Base-by-base conservation (phyloP, 2,329 filamentous ascomycete genomes). In the Cordyceps tenuipes region DNA sequence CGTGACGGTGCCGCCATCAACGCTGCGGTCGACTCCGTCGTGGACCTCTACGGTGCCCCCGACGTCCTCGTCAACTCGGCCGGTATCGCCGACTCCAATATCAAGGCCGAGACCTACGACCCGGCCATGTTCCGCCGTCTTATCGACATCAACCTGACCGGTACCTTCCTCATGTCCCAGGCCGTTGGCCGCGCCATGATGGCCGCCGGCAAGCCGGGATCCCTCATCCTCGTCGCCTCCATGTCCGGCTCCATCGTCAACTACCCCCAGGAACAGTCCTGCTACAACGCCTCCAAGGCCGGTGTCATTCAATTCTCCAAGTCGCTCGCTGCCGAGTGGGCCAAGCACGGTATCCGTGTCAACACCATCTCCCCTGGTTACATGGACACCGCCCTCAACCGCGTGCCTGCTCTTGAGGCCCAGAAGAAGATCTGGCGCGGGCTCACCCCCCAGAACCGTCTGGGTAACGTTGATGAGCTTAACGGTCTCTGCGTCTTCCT, bases 201-300 rank as follows among this genome's bases (percentile, higher is more conserved):
- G 75, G 77, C 79, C n/a, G 82, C 83, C 60, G 80, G 82, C 68
- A 86, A 85, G 74, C 84, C 85, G 13, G 89, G 89, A 47, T 87
- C 82, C 68, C 88, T 92, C 69, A 80, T 92, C 68, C 83, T 91
- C 63, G 84, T 91, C 57, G 88, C 87, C 36, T 90, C 86, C 68
- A 91, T 93, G 89, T 90, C 87, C 54, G 90, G 89, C 65, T 84
- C 85, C 76, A 85, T 93, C 64, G 89, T 91, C 80, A 93, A 93
- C 83, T 91, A 86, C 78, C 89, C 89, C 7, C 89, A 92, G 76
- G 87, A 91, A 77, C 89, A 92, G 76, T 85, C 80, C 51, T 89
- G 86, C 75, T 93, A 93, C 82, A 92, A 92, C 69, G 88, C 88
- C 34, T 90, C 87, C 74, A 92, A 92, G 82, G 88, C 89, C 17